Evolutionary conservation across 1,284 basidiomycete species (phyloP), one percentile per base, ranked within the genome.

Genomic region (Trametes polyzona): DNA sequence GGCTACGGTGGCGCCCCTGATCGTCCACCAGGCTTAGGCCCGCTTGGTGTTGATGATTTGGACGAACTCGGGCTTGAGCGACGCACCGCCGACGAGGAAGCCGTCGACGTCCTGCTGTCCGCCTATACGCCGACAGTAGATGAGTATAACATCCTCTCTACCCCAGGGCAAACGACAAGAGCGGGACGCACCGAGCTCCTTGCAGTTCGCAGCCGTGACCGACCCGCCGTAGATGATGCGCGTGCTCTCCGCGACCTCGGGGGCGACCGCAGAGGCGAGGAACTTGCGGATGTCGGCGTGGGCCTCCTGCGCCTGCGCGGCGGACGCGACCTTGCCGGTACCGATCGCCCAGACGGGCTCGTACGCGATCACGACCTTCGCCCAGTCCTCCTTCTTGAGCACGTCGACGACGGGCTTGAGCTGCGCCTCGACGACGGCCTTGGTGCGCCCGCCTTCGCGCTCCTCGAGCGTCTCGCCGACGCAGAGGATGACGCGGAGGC

Each of bases 271-370:
- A 57, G 77, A 79, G 47, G 78, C 71, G 65, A 98, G 81, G 82
- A 87, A 98, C 29, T 77, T 71, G 66, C 96, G 92, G 68, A 96
- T 90, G 62, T 90, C 88, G 43, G 82, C 83, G 73, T 99, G 97
- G 1, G 93, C 88, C 49, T 96, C 92, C 76, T 99, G 96, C 2
- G 97, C 97, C 74, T 95, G 92, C n/a, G 76, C 79, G 3, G 91
- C 80, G 33, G 94, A 95, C 39, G 97, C 96, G 58, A 98, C 96
- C 77, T 94, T 96, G 65, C 95, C 95, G 19, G 95, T 98, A 54
- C 96, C 96, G 72, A 99, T 99, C 37, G 96, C 97, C 97, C 96
- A 99, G 27, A 99, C 96, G 43, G 94, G 93, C 74, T 96, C 93
- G 74, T 95, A 99, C 17, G 96, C 96, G 68, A 99, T 82, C 61